Evolutionary conservation across 192 early-diverging fungal species (phyloP), one percentile per base, ranked within the genome.

Genomic region (Backusella mclennaniae): DNA sequence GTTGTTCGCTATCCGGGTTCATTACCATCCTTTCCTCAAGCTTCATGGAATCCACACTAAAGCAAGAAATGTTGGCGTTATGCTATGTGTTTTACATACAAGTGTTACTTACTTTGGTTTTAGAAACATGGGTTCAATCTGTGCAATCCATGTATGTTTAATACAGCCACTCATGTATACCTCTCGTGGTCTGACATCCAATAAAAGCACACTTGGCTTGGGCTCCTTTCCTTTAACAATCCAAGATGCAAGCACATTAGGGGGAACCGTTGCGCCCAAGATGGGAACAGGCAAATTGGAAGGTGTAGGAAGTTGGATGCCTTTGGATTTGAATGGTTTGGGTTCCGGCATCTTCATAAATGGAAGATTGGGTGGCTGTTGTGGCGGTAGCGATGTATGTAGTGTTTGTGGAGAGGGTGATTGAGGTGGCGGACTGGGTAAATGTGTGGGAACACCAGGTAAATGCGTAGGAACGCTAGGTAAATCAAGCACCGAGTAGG

Each of bases 171-270:
- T 84, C 0, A 83, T 82, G 80, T 85, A 95, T 38, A 92, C 84
- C 33, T 93, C 89, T 44, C 88, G 87, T 38, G 89, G 87, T 15
- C 96, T 87, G 12, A 96, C 87, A 82, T 97, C 96, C 72, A 97
- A 81, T 21, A 97, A 71, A 29, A 97, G 73, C 6, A 93, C 66
- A 14, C 80, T 83, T 0, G 87, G 84, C 1, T 31, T 14, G 7
- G 85, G 80, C 26, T 77, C 66, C 0, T 81, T 67, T 53, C 67
- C 23, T 42, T 84, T 76, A 21, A 74, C 33, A 71, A 91, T 39
- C 67, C 85, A 83, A n/a, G 80, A 38, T 53, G 77, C 56, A 39
- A 87, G 23, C 9, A 73, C 74, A 46, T 78, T 56, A 59, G 89
- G 84, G 56, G 80, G 78, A 42, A 84, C 76, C 2, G 9, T 63